These are phyloP conservation scores for Oryza punctata DNA, from an alignment of 176 grass and related monocot genomes.

Conservation along the genomic window DNA sequence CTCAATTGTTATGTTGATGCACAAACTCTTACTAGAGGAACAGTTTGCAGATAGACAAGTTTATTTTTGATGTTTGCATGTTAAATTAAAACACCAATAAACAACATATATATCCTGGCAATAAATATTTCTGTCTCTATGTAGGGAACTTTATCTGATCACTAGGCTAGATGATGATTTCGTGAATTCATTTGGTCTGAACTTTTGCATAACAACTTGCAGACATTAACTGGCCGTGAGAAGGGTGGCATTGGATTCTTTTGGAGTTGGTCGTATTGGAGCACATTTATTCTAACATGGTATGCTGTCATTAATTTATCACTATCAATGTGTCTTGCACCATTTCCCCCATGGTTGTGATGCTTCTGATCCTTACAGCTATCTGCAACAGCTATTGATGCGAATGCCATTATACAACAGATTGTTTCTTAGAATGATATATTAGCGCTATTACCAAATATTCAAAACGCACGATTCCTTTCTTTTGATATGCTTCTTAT, in stretches of 20 bases:
- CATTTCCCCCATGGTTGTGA: not conserved
- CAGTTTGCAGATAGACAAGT: not conserved
- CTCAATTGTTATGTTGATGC: not conserved
- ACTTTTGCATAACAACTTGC: constrained; percentile 37
- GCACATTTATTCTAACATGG: constrained; percentile 99
- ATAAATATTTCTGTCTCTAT: not conserved
- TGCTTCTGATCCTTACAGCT: constrained; percentile 12
- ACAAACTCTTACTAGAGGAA: not conserved
- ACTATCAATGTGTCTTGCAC: constrained; percentile 33
- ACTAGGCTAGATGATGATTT: not conserved
- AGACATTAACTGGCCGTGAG: constrained; percentile 74
- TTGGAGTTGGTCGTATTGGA: constrained; percentile 99
- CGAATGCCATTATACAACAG: not conserved
- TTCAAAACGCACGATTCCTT: not conserved
- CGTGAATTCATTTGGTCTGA: constrained; percentile 22
- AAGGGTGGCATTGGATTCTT: constrained; percentile 94
- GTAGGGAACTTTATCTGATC: constrained; percentile 3
- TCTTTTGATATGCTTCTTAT: not conserved
- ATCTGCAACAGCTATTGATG: not conserved
- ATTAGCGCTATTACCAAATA: not conserved
- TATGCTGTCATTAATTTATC: constrained; percentile 32
- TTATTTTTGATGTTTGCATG: not conserved
- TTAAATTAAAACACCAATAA: not conserved
- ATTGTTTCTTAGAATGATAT: not conserved
- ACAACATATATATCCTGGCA: not conserved